Evolutionary conservation across 2,329 filamentous ascomycete species (phyloP), one percentile per base, ranked within the genome.

Genomic region (Botrytis fragariae): DNA sequence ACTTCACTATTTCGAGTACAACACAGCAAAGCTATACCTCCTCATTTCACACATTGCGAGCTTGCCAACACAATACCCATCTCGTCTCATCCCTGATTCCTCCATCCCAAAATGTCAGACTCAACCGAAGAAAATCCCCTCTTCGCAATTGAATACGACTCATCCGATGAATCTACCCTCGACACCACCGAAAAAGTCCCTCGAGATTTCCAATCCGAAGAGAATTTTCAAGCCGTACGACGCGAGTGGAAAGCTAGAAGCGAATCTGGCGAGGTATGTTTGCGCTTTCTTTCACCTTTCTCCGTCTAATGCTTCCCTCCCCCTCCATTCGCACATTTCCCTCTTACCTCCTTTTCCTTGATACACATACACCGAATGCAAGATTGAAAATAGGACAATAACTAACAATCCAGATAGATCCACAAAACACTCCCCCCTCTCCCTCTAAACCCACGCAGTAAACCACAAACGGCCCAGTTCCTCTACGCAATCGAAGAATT

Each of bases 81-180:
- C 0, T 6, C 16, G 22, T 0, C 45, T n/a, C 45, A 14, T 25
- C 14, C 14, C 25, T 18, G 18, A 10, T 22, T 6, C 32, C 32
- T 25, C 35, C 2, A 39, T 20, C 32, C 22, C 29, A 16, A 62
- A 44, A 70, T 62, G 72, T 80, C 82, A 69, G 79, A 81, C 54
- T 39, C 60, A 4, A 8, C 60, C 5, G 60, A 62, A 39, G 77
- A 81, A 54, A 77, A 82, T 20, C 83, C 82, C 42, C 82, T 85
- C 70, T 81, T 86, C 72, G 79, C 79, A 76, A 85, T 86, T 74
- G 80, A 83, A 37, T 79, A 86, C 72, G 82, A 82, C 54, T 83
- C 84, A 67, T 83, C 81, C 16, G 82, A 83, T 8, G 78, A 80
- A 71, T 73, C 75, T 9, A 51, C 29, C 8, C 35, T 35, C 7